A percentile compares a stretch with the other conserved stretches of the same genome.
Conservation (phyloP, 2,329 filamentous ascomycete species). For the Hymenoscyphus repandus region DNA sequence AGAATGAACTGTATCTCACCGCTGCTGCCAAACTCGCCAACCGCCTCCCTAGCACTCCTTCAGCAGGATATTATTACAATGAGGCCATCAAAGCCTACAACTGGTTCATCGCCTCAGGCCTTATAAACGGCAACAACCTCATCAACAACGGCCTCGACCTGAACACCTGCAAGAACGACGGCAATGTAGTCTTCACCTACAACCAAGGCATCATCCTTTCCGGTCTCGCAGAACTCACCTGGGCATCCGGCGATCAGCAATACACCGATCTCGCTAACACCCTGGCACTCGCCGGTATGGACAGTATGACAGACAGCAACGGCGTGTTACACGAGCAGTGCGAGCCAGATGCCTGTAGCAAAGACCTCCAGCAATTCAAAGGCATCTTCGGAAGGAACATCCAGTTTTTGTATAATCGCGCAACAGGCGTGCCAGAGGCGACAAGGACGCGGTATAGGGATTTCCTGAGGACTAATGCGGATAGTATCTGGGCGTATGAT, state of each 20-base stretch:
- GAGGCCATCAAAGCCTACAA: conserved; percentile 44
- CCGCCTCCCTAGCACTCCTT: conserved; percentile 46
- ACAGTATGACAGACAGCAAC: conserved; percentile 37
- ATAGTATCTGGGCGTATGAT: conserved; percentile 59
- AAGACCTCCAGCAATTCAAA: conserved; percentile 62
- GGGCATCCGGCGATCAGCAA: conserved; percentile 37
- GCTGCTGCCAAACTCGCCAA: conserved; percentile 51
- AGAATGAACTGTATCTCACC: conserved; percentile 51
- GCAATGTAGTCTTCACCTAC: conserved; percentile 43
- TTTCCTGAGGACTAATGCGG: conserved; percentile 57
- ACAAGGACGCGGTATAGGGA: conserved; percentile 44
- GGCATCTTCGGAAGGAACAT: conserved; percentile 65
- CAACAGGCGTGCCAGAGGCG: conserved; percentile 30
- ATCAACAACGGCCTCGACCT: conserved; percentile 49
- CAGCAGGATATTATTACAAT: conserved; percentile 49
- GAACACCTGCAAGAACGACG: conserved; percentile 45
- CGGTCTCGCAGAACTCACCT: conserved; percentile 52
- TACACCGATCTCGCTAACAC: conserved; percentile 44
- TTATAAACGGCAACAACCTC: conserved; percentile 42
- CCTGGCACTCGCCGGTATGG: conserved; percentile 50
- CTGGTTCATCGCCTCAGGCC: conserved; percentile 44
- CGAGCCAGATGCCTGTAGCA: conserved; percentile 40
- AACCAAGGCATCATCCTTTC: conserved; percentile 59
- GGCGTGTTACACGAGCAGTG: conserved; percentile 50
- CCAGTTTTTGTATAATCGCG: conserved; percentile 45